Percentiles rank a stretch among this genome's conserved stretches.
phyloP scores from a whole-genome alignment of 2,329 filamentous ascomycete genomes.

The Lasiodiplodia citricola region DNA sequence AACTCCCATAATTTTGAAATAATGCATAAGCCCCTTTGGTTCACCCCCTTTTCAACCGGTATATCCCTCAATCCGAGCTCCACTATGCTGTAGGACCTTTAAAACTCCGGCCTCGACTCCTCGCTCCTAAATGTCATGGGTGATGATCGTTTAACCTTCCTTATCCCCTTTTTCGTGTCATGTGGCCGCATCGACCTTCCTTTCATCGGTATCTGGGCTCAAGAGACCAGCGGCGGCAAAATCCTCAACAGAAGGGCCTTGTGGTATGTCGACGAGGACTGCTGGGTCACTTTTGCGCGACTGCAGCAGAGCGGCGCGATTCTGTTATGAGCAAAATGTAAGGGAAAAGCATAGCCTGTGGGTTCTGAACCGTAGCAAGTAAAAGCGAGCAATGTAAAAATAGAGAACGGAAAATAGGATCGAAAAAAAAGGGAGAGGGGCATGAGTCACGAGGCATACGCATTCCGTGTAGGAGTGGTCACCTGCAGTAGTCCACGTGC shows the following conservation, averaged over 20 bases:
- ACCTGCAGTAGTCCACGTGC: not conserved
- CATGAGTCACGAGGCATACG: not conserved
- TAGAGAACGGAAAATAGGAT: not conserved
- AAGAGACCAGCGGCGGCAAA: slow-evolving; percentile 41
- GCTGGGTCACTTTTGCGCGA: slow-evolving; percentile 48
- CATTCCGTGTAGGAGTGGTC: not conserved
- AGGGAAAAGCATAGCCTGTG: not conserved
- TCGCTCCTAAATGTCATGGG: not conserved
- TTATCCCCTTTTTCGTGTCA: not conserved
- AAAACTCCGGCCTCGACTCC: not conserved
- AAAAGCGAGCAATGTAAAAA: not conserved
- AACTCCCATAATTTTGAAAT: no score
- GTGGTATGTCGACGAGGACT: slow-evolving; percentile 53
- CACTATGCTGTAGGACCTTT: not conserved
- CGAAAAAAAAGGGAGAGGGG: not conserved
- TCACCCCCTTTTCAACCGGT: not conserved
- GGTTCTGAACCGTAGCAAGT: not conserved
- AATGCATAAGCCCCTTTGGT: not conserved
- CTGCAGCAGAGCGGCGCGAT: slow-evolving; percentile 44
- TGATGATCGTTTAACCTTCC: no score
- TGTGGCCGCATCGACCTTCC: not conserved
- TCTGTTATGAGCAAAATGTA: slow-evolving; percentile 33
- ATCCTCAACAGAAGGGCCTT: slow-evolving; percentile 51
- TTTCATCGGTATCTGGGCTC: not conserved
- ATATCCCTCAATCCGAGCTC: not conserved